phyloP scores from a whole-genome alignment of 2,329 filamentous ascomycete species.

The Trichoderma sp. region DNA sequence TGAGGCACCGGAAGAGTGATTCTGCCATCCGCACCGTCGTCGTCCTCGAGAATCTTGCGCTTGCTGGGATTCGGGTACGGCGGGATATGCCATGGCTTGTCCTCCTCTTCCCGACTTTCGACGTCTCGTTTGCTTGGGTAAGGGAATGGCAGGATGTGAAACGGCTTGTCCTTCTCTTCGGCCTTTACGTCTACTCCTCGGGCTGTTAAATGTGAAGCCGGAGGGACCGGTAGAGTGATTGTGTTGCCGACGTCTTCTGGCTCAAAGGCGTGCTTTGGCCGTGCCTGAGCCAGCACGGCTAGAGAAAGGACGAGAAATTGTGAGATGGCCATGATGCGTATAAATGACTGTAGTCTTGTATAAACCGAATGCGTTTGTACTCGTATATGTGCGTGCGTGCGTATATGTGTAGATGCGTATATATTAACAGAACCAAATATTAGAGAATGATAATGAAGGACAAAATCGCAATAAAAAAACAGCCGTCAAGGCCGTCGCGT shows the following conservation, averaged over 20 bases:
- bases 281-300: constrained; percentile 15
- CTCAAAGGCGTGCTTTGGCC: constrained; percentile 22
- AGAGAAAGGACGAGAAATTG: constrained; percentile 20
- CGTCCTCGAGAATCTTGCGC: constrained; percentile 5
- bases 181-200: neutral
- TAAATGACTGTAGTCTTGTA: neutral
- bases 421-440: neutral
- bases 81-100: constrained; percentile 12
- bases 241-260: constrained; percentile 11
- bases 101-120: neutral
- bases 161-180: neutral
- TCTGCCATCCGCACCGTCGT: constrained; percentile 10
- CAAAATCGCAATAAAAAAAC: neutral
- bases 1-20: constrained; percentile 22
- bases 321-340: constrained; percentile 17
- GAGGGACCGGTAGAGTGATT: constrained; percentile 5
- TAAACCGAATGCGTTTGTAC: neutral
- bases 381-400: neutral
- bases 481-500: constrained; percentile 7
- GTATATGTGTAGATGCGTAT: neutral
- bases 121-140: neutral
- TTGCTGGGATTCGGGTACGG: neutral
- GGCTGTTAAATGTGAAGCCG: neutral
- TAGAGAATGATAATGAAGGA: constrained; percentile 6
- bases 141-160: neutral